Evolutionary conservation across 345 rosid species (phyloP).

Genomic region (Melaleuca quinquenervia): DNA sequence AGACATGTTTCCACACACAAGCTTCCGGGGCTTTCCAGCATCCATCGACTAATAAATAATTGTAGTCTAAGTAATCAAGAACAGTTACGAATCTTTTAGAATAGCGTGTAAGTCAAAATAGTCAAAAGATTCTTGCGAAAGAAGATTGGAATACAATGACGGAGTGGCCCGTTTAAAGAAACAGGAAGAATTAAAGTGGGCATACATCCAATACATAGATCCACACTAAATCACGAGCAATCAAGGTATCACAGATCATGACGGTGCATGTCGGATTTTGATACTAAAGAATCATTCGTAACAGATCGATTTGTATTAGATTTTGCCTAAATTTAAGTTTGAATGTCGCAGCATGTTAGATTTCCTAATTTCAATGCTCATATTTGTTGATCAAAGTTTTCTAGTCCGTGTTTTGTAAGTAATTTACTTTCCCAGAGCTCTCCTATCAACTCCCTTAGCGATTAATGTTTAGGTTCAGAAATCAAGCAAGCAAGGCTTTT

Average conservation of each 20-base stretch:
- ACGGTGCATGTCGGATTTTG: accelerated
- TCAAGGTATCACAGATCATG: background rate
- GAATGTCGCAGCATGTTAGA: background rate
- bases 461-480: background rate
- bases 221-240: background rate
- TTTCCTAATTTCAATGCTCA: background rate
- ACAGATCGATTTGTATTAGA: background rate
- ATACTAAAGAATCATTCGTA: background rate
- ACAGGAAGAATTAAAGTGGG: background rate
- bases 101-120: background rate
- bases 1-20: background rate
- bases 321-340: background rate
- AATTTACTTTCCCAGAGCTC: background rate
- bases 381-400: background rate
- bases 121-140: background rate
- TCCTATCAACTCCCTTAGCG: background rate
- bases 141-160: background rate
- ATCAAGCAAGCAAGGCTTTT: background rate
- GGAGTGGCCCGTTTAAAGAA: background rate
- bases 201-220: background rate
- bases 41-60: background rate
- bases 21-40: background rate
- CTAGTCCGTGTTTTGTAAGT: background rate
- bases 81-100: background rate
- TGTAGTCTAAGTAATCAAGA: background rate